Evolutionary conservation across 2,329 filamentous ascomycete genomes (phyloP), one percentile per base, ranked within the genome.

Genomic region (Fusarium sp.): DNA sequence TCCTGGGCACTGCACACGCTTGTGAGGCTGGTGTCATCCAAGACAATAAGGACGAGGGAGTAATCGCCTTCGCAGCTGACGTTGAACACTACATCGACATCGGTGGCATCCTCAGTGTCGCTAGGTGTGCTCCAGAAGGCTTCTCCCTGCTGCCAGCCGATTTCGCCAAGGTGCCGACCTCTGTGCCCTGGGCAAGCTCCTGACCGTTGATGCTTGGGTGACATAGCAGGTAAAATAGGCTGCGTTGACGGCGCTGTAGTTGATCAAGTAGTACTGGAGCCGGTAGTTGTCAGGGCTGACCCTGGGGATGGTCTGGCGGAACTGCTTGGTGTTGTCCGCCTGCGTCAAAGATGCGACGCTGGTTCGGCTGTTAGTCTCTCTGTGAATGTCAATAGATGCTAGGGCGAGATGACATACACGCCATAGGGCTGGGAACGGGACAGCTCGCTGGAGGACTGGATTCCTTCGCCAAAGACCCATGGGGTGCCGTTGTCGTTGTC

Each of bases 1-100:
- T 52, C 30, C 48, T 30, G 48, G 18, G 10, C 25, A 30, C 25
- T 25, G 10, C 48, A 52, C 48, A 52, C 65, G 61, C 54, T 27
- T 4, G 41, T 54, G 43, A 68, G 41, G 6, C 52, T 34, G 27
- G 65, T 16, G 30, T 68, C 62, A 27, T 68, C 66, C 6, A 30
- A n/a, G 30, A 14, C 35, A 30, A 68, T 20, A 18, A 60, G 43
- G 11, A 68, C 18, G 14, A n/a, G 20, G 18, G 23, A 5, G 6
- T 14, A 68, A 14, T 2, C 6, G 16, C 66, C 66, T 1, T 16
- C 5, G 18, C 66, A 68, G 23, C 18, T 25, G 16, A 66, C 13
- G 27, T n/a, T 30, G 10, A 68, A 14, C 6, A 14, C 30, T 9
- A 43, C 43, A 27, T 41, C 30, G 37, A n/a, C 20, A n/a, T 41